Evolutionary conservation across 2,329 filamentous ascomycete genomes (phyloP), one percentile per base, ranked within the genome.

Genomic region (Xylariaceae sp.): DNA sequence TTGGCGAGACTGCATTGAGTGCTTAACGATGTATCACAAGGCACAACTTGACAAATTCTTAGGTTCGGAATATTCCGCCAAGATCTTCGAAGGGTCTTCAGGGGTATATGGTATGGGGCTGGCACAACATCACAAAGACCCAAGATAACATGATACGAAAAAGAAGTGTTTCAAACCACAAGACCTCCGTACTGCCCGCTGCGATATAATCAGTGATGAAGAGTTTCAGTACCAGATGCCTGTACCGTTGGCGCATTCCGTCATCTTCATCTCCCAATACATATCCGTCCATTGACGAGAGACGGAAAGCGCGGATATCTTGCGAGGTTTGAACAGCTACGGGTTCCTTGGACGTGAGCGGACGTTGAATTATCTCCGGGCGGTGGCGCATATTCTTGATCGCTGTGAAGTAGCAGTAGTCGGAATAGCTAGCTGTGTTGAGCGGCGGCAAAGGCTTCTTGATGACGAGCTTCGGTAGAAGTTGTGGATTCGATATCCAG

Each of bases 401-500:
- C 12, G 69, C 54, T 49, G 69, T 73, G 62, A 78, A 79, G 48
- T 51, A 69, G 18, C 64, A 19, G 57, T 68, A 76, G 39, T 79
- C 74, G 5, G 64, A n/a, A 9, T 69, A 51, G 28, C 56, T 72
- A 1, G 65, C 59, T 3, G 69, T 63, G 18, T 69, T 62, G 28
- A 77, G 58, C 5, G 70, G 62, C 5, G 68, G 64, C 2, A 69
- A 58, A 1, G 66, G 65, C 41, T 67, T 73, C 58, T 74, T 75
- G 39, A 76, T 58, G 28, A 77, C 71, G 7, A 77, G 60, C 31
- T 70, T 69, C 16, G 73, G 71, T 10, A 88, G 67, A 1, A 82
- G 60, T 12, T 81, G 73, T 1, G 80, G 78, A 12, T 74, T 74
- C 6, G 83, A 81, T 10, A 86, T 68, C 70, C 74, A 78, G 7